Conservation (phyloP, 2,329 filamentous ascomycete species). For the Ambrosiella xylebori region DNA sequence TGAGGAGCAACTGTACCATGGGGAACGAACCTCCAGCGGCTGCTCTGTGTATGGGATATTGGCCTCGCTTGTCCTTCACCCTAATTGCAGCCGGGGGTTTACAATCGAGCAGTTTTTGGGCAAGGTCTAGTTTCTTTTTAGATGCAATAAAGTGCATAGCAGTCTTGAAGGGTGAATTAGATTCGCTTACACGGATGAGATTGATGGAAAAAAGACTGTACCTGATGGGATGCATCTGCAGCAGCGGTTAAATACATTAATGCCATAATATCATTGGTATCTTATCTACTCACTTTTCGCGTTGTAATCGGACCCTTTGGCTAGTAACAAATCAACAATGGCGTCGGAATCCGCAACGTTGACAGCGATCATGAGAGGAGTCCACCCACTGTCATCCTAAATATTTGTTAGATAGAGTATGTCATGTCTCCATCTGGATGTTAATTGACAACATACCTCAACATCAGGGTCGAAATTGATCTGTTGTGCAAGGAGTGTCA, state of each 20-base stretch:
- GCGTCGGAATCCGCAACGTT: constrained; percentile 56
- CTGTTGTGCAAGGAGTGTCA: constrained; percentile 50
- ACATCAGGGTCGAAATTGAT: constrained; percentile 71
- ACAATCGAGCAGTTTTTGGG: constrained; percentile 55
- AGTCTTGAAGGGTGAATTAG: constrained; percentile 35
- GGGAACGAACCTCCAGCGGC: constrained; percentile 81
- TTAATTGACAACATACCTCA: constrained; percentile 32
- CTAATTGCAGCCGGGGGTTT: constrained; percentile 57
- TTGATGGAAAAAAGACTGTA: constrained; percentile 17
- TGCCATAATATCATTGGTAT: not conserved
- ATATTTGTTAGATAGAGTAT: too few relatives aligned
- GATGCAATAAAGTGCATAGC: constrained; percentile 83
- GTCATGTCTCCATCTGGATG: not conserved
- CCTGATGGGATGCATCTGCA: constrained; percentile 48
- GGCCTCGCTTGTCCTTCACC: constrained; percentile 70
- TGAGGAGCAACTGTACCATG: constrained; percentile 63
- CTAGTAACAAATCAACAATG: constrained; percentile 49
- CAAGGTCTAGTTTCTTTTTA: constrained; percentile 71
- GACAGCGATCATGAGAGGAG: constrained; percentile 65
- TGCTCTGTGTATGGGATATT: constrained; percentile 78
- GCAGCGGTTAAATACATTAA: not conserved
- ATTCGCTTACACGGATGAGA: not conserved
- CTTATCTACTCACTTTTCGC: constrained; percentile 40
- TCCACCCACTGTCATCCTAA: constrained; percentile 65
- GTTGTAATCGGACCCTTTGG: constrained; percentile 54